Evolutionary conservation across 371 early-diverging fungal species (phyloP), one percentile per base, ranked within the genome.

Genomic region (Mycotypha africana): DNA sequence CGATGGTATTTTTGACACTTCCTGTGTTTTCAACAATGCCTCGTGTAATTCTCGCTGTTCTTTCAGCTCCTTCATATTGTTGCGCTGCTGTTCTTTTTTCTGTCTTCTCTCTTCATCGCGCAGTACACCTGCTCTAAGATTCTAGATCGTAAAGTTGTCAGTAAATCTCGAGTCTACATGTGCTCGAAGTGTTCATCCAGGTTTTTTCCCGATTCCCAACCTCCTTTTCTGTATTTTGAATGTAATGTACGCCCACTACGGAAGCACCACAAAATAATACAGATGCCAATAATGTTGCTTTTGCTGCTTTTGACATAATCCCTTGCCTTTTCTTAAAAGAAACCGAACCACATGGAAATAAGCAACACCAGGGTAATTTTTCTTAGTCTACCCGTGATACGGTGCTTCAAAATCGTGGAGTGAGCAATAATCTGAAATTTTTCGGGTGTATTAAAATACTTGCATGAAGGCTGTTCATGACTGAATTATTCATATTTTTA

Each of bases 211-310:
- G n/a, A n/a, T n/a, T n/a, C n/a, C n/a, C n/a, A n/a, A 70, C 76
- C 51, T 64, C 69, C 44, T 68, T 63, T 34, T 76, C 76, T 45
- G 56, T 60, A 9, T 52, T 53, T 42, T 76, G 76, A 2, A 68
- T 15, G 51, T 76, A 73, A 49, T 76, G 76, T 0, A 76, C 76
- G 28, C 76, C 74, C 21, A 58, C 62, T 6, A 76, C 59, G 5
- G 71, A 65, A 17, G 57, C 71, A 50, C 57, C 45, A 26, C 72
- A 70, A 17, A 76, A 60, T n/a, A 60, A 49, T 8, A 76, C 56
- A 19, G 74, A 65, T 2, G 61, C 52, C n/a, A 57, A 60, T 39
- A 76, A 58, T 12, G 76, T 76, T 16, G 65, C 16, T 51, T 76
- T 76, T 33, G 76, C 51, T 38, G 51, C 42, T 47, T 35, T 56